Evolutionary conservation across 352 stramenopile species (phyloP), one percentile per base, ranked within the genome.

Genomic region (Phytophthora tubulina): DNA sequence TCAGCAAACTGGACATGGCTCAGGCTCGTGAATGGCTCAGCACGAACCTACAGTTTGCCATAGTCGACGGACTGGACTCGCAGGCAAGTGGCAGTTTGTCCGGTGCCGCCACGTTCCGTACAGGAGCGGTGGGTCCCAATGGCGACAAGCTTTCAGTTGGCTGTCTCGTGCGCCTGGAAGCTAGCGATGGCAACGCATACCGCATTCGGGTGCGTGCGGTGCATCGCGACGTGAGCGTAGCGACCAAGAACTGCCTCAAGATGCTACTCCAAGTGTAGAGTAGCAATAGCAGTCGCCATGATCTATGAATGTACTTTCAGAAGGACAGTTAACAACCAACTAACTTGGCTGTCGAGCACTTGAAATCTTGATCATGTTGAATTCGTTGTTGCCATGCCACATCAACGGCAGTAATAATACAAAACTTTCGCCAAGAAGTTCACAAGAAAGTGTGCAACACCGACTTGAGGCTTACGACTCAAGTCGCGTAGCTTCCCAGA

Each of bases 101-200:
- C 3, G 86, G 94, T 13, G 91, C 92, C 14, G 91, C 85, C 31
- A 98, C 93, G 13, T 98, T 98, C 63, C 87, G 93, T 65, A 99
- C 95, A 27, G 95, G 91, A 39, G 86, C 95, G 1, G 85, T 92
- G 57, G 88, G 91, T 45, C 80, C 85, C 21, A 97, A 89, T 57
- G 95, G 95, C 6, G 96, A 98, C 61, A 98, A 98, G 72, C 88
- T 98, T 46, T 97, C 96, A 54, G 93, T 99, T 55, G 96, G 96
- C 15, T 97, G 92, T 72, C 81, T 99, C 39, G 85, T 97, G 35
- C 86, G 94, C 44, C 79, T 99, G 27, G 95, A 98, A 84, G 91
- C 80, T 35, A 96, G 97, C 73, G 76, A 90, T 70, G 83, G 73
- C 45, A 94, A 91, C 41, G 74, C 85, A 27, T 97, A 97, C 72